Percentiles rank a stretch among this genome's conserved stretches.
Conservation (phyloP, 306 rosid species). For the Fagus crenata region DNA sequence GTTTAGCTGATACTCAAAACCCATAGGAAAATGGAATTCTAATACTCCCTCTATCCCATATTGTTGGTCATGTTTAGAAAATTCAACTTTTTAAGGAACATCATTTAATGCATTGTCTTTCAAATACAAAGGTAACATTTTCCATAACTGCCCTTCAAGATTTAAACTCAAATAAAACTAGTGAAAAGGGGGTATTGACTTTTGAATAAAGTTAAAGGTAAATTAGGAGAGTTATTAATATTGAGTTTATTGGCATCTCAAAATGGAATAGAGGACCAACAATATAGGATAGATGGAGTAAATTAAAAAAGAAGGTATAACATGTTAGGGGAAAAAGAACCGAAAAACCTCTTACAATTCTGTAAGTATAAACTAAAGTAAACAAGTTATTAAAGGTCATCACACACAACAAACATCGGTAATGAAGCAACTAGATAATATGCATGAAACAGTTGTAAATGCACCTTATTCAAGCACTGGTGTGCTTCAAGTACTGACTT, state of each 20-base stretch:
- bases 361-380: slow-evolving; percentile 3
- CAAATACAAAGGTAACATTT: too few relatives aligned
- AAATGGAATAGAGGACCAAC: too few relatives aligned
- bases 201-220: too few relatives aligned
- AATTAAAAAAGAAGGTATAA: slow-evolving; percentile 12
- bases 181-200: too few relatives aligned
- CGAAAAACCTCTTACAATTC: too few relatives aligned
- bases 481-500: slow-evolving; percentile 88
- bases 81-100: too few relatives aligned
- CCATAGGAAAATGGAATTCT: neutral
- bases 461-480: slow-evolving; percentile 87
- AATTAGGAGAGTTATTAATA: too few relatives aligned
- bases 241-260: too few relatives aligned
- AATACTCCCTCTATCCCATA: neutral
- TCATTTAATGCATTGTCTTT: too few relatives aligned
- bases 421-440: slow-evolving; percentile 8
- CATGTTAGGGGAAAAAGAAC: neutral
- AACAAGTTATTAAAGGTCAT: neutral
- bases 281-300: neutral
- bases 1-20: slow-evolving; percentile 23
- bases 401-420: neutral
- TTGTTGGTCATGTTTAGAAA: too few relatives aligned
- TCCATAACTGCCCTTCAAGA: too few relatives aligned
- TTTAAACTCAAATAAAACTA: too few relatives aligned
- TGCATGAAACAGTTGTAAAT: slow-evolving; percentile 13